Conservation (phyloP, 2,329 filamentous ascomycete species). For the Cladophialophora bantiana region DNA sequence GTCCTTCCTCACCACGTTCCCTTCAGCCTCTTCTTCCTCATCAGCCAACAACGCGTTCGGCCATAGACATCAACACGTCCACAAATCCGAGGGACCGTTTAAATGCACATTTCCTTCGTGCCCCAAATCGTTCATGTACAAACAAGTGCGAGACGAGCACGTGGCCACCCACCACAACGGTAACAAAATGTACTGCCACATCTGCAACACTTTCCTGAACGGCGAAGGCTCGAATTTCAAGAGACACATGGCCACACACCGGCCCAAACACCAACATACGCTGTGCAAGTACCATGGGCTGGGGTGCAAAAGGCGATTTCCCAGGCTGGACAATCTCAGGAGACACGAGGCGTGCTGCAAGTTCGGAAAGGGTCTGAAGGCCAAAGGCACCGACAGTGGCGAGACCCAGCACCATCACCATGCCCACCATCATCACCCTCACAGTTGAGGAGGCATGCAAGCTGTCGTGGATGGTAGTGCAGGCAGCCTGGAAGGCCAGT, state of each 20-base stretch:
- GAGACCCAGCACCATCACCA: constrained; percentile 29
- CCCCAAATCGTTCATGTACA: constrained; percentile 41
- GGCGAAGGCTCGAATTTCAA: constrained; percentile 41
- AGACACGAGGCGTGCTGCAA: constrained; percentile 41
- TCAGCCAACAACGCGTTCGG: constrained; percentile 14
- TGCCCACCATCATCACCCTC: constrained; percentile 25
- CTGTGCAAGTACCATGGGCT: constrained; percentile 39
- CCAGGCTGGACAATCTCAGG: constrained; percentile 39
- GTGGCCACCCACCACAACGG: constrained; percentile 37
- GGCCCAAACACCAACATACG: constrained; percentile 41
- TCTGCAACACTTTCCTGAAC: constrained; percentile 40
- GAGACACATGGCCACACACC: constrained; percentile 40
- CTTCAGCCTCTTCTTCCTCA: constrained; percentile 9
- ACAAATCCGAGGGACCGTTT: constrained; percentile 33
- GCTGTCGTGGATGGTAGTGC: too few species aligned
- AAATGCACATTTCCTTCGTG: constrained; percentile 41
- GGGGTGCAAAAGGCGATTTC: constrained; percentile 40
- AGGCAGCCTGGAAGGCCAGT: too few species aligned
- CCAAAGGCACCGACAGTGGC: constrained; percentile 5
- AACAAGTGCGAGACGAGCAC: constrained; percentile 41
- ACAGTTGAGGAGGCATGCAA: background rate
- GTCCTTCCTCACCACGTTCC: constrained; percentile 26
- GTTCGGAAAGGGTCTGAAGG: constrained; percentile 39
- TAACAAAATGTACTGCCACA: constrained; percentile 40
- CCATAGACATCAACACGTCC: constrained; percentile 17